Base-by-base conservation (phyloP, 805 yeast species). In the Jamesozyma lodderae region DNA sequence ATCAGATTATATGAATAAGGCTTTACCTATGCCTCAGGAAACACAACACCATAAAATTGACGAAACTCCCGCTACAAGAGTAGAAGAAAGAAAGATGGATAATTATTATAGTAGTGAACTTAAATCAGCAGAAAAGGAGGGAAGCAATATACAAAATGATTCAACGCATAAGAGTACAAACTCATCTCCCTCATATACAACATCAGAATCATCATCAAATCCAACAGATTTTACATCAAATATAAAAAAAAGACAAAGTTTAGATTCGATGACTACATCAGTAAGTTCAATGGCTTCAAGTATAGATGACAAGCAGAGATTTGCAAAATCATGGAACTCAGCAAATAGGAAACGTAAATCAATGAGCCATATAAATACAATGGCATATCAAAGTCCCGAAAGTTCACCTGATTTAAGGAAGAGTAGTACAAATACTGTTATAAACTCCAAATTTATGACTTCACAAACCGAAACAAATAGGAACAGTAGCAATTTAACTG, bases 241-340 rank as follows among this genome's bases (percentile, higher is more conserved):
- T 35, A 41, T 47, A 6, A 54, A 46, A 33, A 53, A 51, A 25
- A 48, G 49, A 11, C 44, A 48, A 22, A 57, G 62, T 36, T 35
- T 50, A 22, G 63, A 59, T 20, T 56, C 63, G 4, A 53, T 56
- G 53, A 42, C 54, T 4, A 59, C 63, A 1, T 57, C 62, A 1
- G 56, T 59, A 6, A 52, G 58, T 22, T 57, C 63, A 6, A 46
- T 55, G 46, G 59, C 53, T 4, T 51, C 53, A 28, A 54, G 53
- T 41, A 56, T 59, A 16, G 60, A 52, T 36, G 63, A 59, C 17
- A 54, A 55, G 2, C 58, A 57, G 37, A 47, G 61, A 22, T 56
- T 56, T 45, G 60, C 58, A 4, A 56, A 57, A 39, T 59, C 63
- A 5, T 59, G 63, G 63, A 59, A 59, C 35, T 57, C 61, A 4